A percentile compares a stretch with the other conserved stretches of the same genome.
phyloP scores from a whole-genome alignment of 495 filamentous ascomycete species.

The Tuber magnatum region DNA sequence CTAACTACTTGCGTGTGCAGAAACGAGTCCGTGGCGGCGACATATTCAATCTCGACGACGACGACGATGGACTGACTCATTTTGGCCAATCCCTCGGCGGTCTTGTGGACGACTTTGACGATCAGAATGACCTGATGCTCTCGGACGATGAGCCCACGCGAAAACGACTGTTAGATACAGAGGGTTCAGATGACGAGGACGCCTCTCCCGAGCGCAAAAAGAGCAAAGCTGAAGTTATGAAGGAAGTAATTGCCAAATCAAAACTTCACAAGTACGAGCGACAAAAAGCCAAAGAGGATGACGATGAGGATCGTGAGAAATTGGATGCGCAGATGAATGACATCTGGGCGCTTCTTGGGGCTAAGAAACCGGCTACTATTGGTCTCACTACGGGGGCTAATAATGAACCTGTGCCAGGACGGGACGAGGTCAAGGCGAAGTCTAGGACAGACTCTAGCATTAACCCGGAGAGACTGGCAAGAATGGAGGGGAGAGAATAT shows the following conservation, averaged over 20 bases:
- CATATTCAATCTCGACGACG: conserved; percentile 85
- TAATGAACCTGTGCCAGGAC: conserved; percentile 29
- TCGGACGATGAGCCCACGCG: conserved; percentile 53
- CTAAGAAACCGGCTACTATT: conserved; percentile 42
- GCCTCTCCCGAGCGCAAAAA: conserved; percentile 68
- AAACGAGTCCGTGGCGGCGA: conserved; percentile 32
- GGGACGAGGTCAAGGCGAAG: conserved; percentile 23
- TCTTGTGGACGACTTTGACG: conserved; percentile 65
- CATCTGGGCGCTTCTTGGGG: conserved; percentile 62
- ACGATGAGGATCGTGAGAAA: conserved; percentile 80
- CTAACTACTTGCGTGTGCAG: conserved; percentile 11
- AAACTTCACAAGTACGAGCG: conserved; percentile 90
- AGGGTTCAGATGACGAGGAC: conserved; percentile 47
- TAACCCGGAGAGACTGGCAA: conserved; percentile 55
- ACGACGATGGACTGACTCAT: conserved; percentile 68
- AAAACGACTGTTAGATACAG: conserved; percentile 54
- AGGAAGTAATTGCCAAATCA: conserved; percentile 94
- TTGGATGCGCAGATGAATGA: conserved; percentile 70
- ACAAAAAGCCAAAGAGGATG: conserved; percentile 86
- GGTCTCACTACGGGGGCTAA: conserved; percentile 41
- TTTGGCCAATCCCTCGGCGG: conserved; percentile 62
- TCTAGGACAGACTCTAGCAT: conserved; percentile 39
- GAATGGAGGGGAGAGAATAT: conserved; percentile 57
- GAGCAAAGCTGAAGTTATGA: conserved; percentile 89
- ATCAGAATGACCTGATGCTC: conserved; percentile 49